Base-by-base conservation (phyloP, 768 basidiomycete species). In the Rickenella mellea region DNA sequence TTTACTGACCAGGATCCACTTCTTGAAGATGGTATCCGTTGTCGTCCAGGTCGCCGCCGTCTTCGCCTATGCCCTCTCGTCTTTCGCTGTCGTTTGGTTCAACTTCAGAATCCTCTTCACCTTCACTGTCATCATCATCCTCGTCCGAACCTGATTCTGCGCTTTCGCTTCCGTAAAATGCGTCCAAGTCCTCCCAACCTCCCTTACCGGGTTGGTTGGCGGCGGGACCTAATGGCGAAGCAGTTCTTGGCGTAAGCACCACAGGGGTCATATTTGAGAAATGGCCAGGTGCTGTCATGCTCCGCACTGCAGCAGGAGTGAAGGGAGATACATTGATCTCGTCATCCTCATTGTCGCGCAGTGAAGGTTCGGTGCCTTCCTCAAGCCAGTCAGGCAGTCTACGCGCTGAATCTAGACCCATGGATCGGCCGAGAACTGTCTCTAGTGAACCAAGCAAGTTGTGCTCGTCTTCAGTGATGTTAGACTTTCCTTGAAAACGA, bases 331-430 rank as follows among this genome's bases (percentile, higher is more conserved):
- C 57, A 25, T 60, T 55, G 19, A 31, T 53, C 1, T 50, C 49
- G 43, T 83, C 82, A 8, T 82, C 79, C 35, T 71, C 74, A 15
- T 64, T 67, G 46, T 90, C 83, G 44, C 93, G 73, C 43, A 97
- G 61, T 0, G 73, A 68, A 1, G 85, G 64, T 49, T 91, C 87
- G 4, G 87, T 87, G 0, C 90, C 91, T 42, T 76, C 69, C 58
- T 93, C 89, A 5, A 85, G 69, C 93, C 93, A 96, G 51, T 89
- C 88, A 0, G 89, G 87, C 0, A 94, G 60, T 43, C 45, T 66
- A 25, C 58, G 65, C 7, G 7, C 15, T 19, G 33, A 36, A 11
- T 80, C 76, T 32, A 68, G 62, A 4, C 62, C 65, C 56, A 78
- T 67, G 9, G 66, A 61, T 54, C 69, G 76, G 2, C 76, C 74